Percentiles rank a stretch among this genome's conserved stretches.
Conservation (phyloP, 192 early-diverging fungal genomes). For the Backusella circina region DNA sequence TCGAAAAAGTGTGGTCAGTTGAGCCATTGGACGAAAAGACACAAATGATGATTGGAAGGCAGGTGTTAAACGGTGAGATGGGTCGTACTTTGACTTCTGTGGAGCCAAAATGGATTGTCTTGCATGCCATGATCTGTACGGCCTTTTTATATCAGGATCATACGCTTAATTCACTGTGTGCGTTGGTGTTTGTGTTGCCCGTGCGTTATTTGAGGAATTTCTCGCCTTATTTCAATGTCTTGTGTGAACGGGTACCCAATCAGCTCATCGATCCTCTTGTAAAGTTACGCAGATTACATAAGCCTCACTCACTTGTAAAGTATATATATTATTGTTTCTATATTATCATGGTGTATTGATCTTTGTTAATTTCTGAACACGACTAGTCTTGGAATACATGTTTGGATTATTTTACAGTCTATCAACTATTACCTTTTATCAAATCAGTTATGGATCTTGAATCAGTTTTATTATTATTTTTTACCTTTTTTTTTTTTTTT, state of each 20-base stretch:
- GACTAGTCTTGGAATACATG: slow-evolving; percentile 28
- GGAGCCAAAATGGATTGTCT: slow-evolving; percentile 47
- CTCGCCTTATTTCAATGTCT: slow-evolving; percentile 42
- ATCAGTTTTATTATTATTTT: slow-evolving; percentile 46
- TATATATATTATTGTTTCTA: neutral
- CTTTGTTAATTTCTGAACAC: neutral
- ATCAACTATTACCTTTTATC: slow-evolving; percentile 45
- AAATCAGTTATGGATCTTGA: slow-evolving; percentile 51
- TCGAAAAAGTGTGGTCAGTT: slow-evolving; percentile 41
- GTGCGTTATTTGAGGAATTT: slow-evolving; percentile 46
- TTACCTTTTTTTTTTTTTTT: no score
- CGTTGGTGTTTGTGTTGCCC: slow-evolving; percentile 47
- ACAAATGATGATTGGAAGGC: slow-evolving; percentile 36
- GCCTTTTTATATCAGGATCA: slow-evolving; percentile 34
- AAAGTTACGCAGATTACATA: slow-evolving; percentile 31
- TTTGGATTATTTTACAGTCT: slow-evolving; percentile 41
- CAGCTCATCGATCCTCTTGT: slow-evolving; percentile 31
- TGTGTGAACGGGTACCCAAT: slow-evolving; percentile 45
- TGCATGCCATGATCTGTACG: slow-evolving; percentile 34
- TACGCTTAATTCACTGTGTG: slow-evolving; percentile 35
- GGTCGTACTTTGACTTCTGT: slow-evolving; percentile 32
- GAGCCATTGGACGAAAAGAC: slow-evolving; percentile 9
- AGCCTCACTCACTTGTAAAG: slow-evolving; percentile 28
- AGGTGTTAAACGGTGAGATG: slow-evolving; percentile 51
- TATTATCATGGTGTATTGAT: neutral